phyloP scores from a whole-genome alignment of 768 basidiomycete species.

The Mycena kentingensis region DNA sequence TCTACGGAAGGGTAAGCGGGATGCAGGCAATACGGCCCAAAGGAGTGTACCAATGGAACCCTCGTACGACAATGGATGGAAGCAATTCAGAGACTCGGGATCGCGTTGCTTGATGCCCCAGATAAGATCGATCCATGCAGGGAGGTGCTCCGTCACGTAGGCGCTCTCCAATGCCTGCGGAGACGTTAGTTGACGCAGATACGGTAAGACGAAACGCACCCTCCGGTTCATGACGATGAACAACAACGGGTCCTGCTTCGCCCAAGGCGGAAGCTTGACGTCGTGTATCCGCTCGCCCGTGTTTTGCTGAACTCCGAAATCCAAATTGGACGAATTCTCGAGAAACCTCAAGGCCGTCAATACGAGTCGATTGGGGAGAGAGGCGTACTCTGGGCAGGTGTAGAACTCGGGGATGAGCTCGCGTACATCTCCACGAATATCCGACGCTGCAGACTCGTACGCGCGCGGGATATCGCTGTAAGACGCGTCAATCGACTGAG shows the following conservation, averaged over 20 bases:
- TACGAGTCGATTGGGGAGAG: background rate
- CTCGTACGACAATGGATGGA: constrained; percentile 92
- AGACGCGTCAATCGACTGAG: background rate
- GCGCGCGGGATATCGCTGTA: constrained; percentile 74
- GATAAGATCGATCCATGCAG: constrained; percentile 91
- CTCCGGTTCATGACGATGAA: constrained; percentile 80
- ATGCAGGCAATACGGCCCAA: background rate
- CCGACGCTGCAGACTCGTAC: constrained; percentile 81
- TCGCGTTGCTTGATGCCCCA: constrained; percentile 90
- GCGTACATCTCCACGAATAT: constrained; percentile 88
- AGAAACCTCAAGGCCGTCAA: constrained; percentile 59
- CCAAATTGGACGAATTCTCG: constrained; percentile 75
- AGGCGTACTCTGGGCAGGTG: constrained; percentile 73
- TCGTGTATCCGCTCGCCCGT: constrained; percentile 81
- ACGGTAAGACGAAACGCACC: constrained; percentile 39
- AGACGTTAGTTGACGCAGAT: background rate
- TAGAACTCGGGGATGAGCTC: constrained; percentile 92
- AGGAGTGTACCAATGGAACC: constrained; percentile 68
- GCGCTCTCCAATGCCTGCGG: constrained; percentile 83
- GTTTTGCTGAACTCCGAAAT: constrained; percentile 74
- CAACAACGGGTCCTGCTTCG: constrained; percentile 76
- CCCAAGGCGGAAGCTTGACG: constrained; percentile 91
- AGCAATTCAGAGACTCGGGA: constrained; percentile 74
- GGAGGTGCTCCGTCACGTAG: constrained; percentile 80
- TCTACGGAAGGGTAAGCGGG: constrained; percentile 45